A percentile compares a stretch with the other conserved stretches of the same genome.
phyloP scores from a whole-genome alignment of 345 rosid species.

The Syzygium aromaticum region DNA sequence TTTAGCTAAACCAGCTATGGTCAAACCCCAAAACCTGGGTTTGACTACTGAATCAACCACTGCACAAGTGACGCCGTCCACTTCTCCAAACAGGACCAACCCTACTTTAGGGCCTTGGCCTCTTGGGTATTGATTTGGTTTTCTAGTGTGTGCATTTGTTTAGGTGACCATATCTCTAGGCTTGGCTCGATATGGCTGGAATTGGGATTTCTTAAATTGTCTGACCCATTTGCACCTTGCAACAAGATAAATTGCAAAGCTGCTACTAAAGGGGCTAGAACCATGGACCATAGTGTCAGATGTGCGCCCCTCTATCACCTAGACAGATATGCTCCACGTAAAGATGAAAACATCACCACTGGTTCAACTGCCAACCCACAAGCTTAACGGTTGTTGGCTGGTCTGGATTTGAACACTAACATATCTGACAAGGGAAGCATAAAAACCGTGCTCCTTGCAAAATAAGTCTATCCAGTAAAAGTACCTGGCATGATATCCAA shows the following conservation, averaged over 20 bases:
- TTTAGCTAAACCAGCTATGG: not conserved
- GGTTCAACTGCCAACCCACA: not conserved
- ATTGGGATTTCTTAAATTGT: not conserved
- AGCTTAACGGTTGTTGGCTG: not conserved
- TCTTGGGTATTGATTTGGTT: not conserved
- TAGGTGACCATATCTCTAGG: not conserved
- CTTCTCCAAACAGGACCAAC: not conserved
- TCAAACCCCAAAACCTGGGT: not conserved
- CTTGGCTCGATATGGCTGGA: not conserved
- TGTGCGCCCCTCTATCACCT: not conserved
- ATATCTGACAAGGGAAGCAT: not conserved
- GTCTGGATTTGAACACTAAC: not conserved
- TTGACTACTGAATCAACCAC: not conserved
- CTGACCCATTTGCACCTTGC: not conserved
- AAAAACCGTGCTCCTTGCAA: not conserved
- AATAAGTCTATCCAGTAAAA: not conserved
- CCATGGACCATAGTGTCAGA: not conserved
- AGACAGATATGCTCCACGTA: not conserved
- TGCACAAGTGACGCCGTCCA: not conserved
- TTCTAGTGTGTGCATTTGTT: not conserved
- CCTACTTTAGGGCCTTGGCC: not conserved
- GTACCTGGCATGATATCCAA: conserved; percentile 81
- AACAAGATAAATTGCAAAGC: not conserved
- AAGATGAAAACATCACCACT: not conserved
- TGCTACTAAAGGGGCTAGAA: not conserved